Percentiles rank a stretch among this genome's conserved stretches.
These are phyloP conservation scores for Vigna nakashimae DNA, from an alignment of 306 rosid species.

Conservation along the genomic window DNA sequence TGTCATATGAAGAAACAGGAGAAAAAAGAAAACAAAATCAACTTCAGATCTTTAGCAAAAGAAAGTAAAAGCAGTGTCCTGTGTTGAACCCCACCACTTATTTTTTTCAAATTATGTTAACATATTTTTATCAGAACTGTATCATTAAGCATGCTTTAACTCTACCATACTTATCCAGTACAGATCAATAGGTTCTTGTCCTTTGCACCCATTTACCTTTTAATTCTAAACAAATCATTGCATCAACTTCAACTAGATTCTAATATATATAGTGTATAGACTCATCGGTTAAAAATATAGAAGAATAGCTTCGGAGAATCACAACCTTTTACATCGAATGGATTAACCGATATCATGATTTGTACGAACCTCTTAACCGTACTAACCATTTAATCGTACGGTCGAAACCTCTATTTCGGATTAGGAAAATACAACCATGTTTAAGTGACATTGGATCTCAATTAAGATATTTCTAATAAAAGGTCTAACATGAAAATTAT, in stretches of 20 bases:
- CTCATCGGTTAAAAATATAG: too few species aligned
- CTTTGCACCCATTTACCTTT: slow-evolving; percentile 8
- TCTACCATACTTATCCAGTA: background rate
- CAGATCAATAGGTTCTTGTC: slow-evolving; percentile 24
- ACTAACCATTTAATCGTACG: too few species aligned
- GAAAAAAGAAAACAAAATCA: slow-evolving; percentile 9
- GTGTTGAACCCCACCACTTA: slow-evolving; percentile 47
- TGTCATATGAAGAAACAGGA: slow-evolving; percentile 29
- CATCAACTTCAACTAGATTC: slow-evolving; percentile 18
- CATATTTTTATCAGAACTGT: slow-evolving; percentile 10
- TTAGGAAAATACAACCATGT: too few species aligned
- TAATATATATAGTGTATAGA: background rate
- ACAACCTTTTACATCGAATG: too few species aligned
- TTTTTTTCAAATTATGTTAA: background rate
- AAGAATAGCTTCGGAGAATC: too few species aligned
- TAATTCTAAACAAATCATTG: background rate
- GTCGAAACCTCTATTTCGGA: too few species aligned
- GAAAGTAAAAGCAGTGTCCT: slow-evolving; percentile 37
- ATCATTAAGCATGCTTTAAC: slow-evolving; percentile 34
- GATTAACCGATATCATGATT: too few species aligned
- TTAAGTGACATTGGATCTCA: too few species aligned
- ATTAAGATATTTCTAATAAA: too few species aligned
- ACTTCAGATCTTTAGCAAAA: slow-evolving; percentile 39
- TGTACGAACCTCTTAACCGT: too few species aligned
- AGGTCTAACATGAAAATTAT: too few species aligned